phyloP scores from a whole-genome alignment of 768 basidiomycete species.

The Suillus weaverae region DNA sequence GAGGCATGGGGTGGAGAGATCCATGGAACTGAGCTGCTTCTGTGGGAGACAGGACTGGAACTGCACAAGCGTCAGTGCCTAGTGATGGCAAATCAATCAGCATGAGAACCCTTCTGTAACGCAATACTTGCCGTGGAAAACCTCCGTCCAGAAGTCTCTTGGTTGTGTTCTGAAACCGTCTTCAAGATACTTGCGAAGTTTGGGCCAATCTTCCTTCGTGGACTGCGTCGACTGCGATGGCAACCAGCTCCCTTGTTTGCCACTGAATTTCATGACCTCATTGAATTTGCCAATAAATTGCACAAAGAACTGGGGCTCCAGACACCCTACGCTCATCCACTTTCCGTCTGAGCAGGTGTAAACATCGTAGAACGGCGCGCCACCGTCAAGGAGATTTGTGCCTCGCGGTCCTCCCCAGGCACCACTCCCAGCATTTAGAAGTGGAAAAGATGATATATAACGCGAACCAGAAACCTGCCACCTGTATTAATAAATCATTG shows the following conservation, averaged over 20 bases:
- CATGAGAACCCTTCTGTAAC: neutral
- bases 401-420: conserved; percentile 50
- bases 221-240: conserved; percentile 49
- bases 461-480: conserved; percentile 76
- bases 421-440: conserved; percentile 43
- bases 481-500: neutral
- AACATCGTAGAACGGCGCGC: conserved; percentile 74
- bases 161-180: conserved; percentile 61
- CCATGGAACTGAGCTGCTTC: conserved; percentile 55
- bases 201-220: conserved; percentile 55
- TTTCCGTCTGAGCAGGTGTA: conserved; percentile 72
- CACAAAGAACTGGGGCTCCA: conserved; percentile 72
- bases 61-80: conserved; percentile 73
- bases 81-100: conserved; percentile 6
- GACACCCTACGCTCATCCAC: conserved; percentile 76
- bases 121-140: conserved; percentile 58
- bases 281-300: conserved; percentile 59
- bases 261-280: conserved; percentile 44
- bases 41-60: conserved; percentile 63
- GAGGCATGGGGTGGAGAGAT: conserved; percentile 47
- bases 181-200: conserved; percentile 54
- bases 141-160: conserved; percentile 66
- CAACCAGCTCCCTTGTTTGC: conserved; percentile 50
- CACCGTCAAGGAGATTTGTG: conserved; percentile 67
- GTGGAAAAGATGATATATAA: conserved; percentile 72